Evolutionary conservation across 352 stramenopile genomes (phyloP), one percentile per base, ranked within the genome.

Genomic region (Phytophthora sojae): DNA sequence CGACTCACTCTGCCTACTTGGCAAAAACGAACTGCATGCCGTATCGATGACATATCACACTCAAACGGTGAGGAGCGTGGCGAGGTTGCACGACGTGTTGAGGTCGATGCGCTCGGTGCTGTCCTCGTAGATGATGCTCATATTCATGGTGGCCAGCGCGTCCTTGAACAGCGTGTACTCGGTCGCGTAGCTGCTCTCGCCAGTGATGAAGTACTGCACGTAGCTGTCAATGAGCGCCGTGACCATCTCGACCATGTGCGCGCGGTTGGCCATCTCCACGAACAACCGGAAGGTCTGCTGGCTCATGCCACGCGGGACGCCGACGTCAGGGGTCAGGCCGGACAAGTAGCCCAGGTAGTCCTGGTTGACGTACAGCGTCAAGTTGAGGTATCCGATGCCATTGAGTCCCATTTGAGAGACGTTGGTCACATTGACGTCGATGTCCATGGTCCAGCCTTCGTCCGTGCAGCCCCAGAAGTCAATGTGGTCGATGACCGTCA

Each of bases 381-480:
- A 67, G 67, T 93, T 93, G 53, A 93, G 79, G 57, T 79, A 75
- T 9, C 82, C 85, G 35, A 93, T 79, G 55, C 84, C 79, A 52
- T 86, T 69, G 9, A 91, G 69, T 2, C 83, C 83, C 60, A 91
- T 76, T 54, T 85, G 64, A 39, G 77, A 79, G 59, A 82, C 59
- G 62, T 89, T 87, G 56, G 80, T 76, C 37, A 91, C 70, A 25
- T 83, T 89, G 39, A 85, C 81, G 57, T 93, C 85, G 63, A 89
- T 83, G 56, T 77, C 64, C 63, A 91, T 87, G 39, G 71, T 73
- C 65, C 69, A 72, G 23, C 70, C 75, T 3, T 37, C 64, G 45
- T 77, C 65, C 12, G 67, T 75, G 69, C 76, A 86, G 25, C 77
- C 70, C 30, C 68, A 76, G 55, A 91, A 75, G 67, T 79, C 72